phyloP scores from a whole-genome alignment of 208 protist genomes.

The Trypanosoma brucei region DNA sequence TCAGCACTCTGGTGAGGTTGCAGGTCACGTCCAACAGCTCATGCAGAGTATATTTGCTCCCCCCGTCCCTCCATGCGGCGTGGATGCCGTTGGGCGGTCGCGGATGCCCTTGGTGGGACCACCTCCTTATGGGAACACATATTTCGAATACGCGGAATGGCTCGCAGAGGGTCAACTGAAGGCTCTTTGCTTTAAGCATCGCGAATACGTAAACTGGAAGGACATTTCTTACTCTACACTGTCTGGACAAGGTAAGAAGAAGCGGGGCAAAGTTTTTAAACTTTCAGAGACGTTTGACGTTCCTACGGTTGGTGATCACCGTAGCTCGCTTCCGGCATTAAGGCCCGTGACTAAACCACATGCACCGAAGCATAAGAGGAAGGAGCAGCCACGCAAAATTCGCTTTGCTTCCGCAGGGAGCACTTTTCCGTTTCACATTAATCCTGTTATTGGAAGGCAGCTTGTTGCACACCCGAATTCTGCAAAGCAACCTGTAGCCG shows the following conservation, averaged over 20 bases:
- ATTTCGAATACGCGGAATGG: constrained; percentile 49
- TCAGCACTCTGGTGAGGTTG: constrained; percentile 62
- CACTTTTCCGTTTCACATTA: constrained; percentile 22
- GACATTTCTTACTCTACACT: constrained; percentile 75
- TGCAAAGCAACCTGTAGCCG: constrained; percentile 1
- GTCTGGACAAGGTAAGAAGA: constrained; percentile 8
- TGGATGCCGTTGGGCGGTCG: constrained; percentile 60
- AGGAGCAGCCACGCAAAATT: constrained; percentile 5
- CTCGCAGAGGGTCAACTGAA: constrained; percentile 65
- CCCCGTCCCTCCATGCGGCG: constrained; percentile 58
- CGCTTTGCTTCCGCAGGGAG: constrained; percentile 7
- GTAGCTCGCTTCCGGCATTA: not conserved
- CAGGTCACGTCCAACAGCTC: constrained; percentile 38
- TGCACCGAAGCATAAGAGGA: not conserved
- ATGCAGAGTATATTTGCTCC: constrained; percentile 68
- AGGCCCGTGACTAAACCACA: not conserved
- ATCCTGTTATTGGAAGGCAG: constrained; percentile 15
- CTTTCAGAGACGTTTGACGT: not conserved
- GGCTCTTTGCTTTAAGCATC: constrained; percentile 62
- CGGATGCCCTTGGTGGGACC: constrained; percentile 63
- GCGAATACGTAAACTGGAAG: constrained; percentile 72
- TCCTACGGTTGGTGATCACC: not conserved
- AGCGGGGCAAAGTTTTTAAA: not conserved
- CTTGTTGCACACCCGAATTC: constrained; percentile 13
- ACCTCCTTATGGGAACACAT: constrained; percentile 45